These are phyloP conservation scores for Torulaspora indica DNA, from an alignment of 805 yeast species.

Conservation along the genomic window DNA sequence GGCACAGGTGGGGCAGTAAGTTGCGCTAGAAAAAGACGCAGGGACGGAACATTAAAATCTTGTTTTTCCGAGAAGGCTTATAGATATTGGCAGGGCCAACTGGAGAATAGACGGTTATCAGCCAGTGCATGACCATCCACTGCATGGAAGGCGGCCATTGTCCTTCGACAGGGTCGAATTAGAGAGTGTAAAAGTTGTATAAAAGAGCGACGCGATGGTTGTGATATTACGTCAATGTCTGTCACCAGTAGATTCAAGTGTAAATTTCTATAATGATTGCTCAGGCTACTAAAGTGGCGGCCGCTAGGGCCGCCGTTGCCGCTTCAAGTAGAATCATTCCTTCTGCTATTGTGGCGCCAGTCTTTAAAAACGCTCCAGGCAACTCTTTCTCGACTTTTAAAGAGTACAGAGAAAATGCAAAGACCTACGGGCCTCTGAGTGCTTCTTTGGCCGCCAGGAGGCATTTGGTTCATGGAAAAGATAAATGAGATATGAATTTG, in stretches of 20 bases:
- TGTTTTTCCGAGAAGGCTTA: conserved; percentile 4
- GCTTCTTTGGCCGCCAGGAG: conserved; percentile 25
- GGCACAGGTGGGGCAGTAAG: conserved; percentile 4
- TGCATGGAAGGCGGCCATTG: not conserved
- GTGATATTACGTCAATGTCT: too few species aligned
- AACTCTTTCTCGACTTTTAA: conserved; percentile 37
- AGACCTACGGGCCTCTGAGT: conserved; percentile 39
- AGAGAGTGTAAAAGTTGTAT: not conserved
- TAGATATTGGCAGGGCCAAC: not conserved
- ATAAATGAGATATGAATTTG: not conserved
- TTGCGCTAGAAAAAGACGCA: not conserved
- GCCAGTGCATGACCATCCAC: conserved; percentile 7
- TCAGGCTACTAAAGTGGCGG: conserved; percentile 14
- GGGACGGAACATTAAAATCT: not conserved
- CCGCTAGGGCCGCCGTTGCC: conserved; percentile 4
- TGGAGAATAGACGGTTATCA: not conserved
- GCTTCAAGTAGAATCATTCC: conserved; percentile 5
- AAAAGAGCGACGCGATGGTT: too few species aligned
- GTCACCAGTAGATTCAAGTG: too few species aligned
- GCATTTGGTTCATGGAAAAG: conserved; percentile 14
- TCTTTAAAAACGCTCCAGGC: conserved; percentile 23
- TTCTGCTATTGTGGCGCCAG: conserved; percentile 5
- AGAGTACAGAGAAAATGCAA: conserved; percentile 39
- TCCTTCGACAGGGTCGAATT: not conserved
- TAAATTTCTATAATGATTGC: conserved; percentile 9